phyloP scores from a whole-genome alignment of 2,329 filamentous ascomycete species.

The Leptographium procerum region DNA sequence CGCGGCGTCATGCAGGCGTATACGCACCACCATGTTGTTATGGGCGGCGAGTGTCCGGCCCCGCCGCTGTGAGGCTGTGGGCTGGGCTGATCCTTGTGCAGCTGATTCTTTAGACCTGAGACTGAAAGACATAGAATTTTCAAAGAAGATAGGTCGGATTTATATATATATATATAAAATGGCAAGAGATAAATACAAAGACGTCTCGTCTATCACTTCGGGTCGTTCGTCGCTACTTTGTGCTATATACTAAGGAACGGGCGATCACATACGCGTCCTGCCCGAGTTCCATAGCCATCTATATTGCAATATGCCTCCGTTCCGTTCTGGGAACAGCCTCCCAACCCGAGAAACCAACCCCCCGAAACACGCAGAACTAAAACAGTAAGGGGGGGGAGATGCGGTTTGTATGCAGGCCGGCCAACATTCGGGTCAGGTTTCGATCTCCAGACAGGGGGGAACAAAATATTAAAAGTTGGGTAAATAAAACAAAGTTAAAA shows the following conservation, averaged over 20 bases:
- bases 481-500: not conserved
- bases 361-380: not conserved
- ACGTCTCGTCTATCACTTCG: not conserved
- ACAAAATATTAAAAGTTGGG: not conserved
- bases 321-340: not conserved
- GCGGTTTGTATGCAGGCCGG: not conserved
- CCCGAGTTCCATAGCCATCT: not conserved
- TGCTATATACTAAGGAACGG: not conserved
- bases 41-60: slow-evolving; percentile 38
- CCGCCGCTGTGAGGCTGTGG: not conserved
- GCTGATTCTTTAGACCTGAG: too few species aligned
- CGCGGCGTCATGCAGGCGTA: slow-evolving; percentile 74
- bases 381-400: not conserved
- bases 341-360: too few species aligned
- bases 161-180: not conserved
- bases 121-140: too few species aligned
- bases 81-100: too few species aligned
- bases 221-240: slow-evolving; percentile 3
- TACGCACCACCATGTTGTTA: slow-evolving; percentile 63
- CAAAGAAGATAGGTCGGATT: too few species aligned
- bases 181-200: not conserved
- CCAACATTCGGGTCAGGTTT: not conserved
- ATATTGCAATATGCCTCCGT: not conserved
- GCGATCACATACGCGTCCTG: not conserved
- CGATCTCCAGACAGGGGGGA: not conserved